A percentile compares a stretch with the other conserved stretches of the same genome.
phyloP scores from a whole-genome alignment of 1,139 yeast species.

The Suzukiozyma palmioleophila region DNA sequence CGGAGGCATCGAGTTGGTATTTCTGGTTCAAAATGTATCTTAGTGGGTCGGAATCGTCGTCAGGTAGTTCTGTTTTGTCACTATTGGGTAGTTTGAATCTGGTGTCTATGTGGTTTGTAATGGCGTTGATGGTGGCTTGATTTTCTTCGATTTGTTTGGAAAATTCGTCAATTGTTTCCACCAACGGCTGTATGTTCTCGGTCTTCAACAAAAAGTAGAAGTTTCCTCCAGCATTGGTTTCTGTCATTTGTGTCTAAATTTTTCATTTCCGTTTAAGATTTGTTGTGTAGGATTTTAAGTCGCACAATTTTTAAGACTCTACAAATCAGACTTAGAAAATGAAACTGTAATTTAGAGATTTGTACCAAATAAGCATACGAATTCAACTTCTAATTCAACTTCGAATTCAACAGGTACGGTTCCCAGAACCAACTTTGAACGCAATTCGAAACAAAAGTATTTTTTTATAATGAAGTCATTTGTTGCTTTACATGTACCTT shows the following conservation, averaged over 20 bases:
- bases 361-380: too few species aligned
- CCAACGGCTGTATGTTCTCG: constrained; percentile 33
- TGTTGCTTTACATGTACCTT: too few species aligned
- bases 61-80: constrained; percentile 4
- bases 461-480: too few species aligned
- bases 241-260: constrained; percentile 2
- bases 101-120: constrained; percentile 23
- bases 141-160: constrained; percentile 21
- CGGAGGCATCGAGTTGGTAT: constrained; percentile 10
- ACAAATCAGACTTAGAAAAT: too few species aligned
- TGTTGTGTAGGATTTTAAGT: too few species aligned
- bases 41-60: constrained; percentile 12
- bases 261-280: constrained; percentile 1
- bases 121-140: constrained; percentile 18
- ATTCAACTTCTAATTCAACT: too few species aligned
- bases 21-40: constrained; percentile 15
- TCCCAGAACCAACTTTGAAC: too few species aligned
- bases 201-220: constrained; percentile 30
- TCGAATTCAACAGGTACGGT: too few species aligned
- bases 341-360: too few species aligned
- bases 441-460: too few species aligned
- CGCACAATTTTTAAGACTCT: too few species aligned
- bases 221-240: constrained; percentile 3
- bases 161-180: constrained; percentile 20
- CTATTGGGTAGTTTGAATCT: constrained; percentile 18